phyloP scores from a whole-genome alignment of 2,329 filamentous ascomycete genomes.

The Cercospora citrullina region DNA sequence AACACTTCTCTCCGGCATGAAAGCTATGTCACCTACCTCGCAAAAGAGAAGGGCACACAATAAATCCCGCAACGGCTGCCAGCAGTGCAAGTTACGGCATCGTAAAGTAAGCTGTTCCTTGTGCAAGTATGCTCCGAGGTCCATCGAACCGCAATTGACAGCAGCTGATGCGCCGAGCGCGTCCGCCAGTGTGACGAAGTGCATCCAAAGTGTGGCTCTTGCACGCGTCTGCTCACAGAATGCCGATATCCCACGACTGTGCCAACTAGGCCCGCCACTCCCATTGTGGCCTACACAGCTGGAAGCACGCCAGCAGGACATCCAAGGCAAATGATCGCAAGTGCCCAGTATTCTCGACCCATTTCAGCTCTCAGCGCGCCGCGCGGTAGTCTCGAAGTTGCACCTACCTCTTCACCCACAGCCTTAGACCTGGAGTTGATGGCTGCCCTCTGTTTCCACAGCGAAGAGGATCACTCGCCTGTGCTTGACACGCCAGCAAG shows the following conservation, averaged over 20 bases:
- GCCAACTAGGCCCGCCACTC: background rate
- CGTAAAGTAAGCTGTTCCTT: background rate
- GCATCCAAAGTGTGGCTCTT: background rate
- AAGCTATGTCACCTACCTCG: background rate
- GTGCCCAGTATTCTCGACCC: background rate
- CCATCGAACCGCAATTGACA: background rate
- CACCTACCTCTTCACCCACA: background rate
- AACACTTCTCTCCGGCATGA: background rate
- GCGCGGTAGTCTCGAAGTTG: background rate
- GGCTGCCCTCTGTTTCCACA: background rate
- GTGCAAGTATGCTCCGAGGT: background rate
- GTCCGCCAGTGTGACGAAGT: background rate
- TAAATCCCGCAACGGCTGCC: background rate
- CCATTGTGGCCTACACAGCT: background rate
- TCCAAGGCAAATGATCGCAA: background rate
- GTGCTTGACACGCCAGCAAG: background rate
- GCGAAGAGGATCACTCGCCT: background rate
- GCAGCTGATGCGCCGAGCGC: background rate
- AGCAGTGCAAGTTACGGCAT: background rate
- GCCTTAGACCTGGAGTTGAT: background rate
- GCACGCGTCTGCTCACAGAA: background rate
- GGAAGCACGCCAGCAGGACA: background rate
- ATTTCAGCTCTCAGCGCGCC: background rate
- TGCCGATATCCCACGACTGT: background rate
- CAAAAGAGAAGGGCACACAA: background rate